phyloP scores from a whole-genome alignment of 2,329 filamentous ascomycete genomes.

The Cladophialophora exuberans region DNA sequence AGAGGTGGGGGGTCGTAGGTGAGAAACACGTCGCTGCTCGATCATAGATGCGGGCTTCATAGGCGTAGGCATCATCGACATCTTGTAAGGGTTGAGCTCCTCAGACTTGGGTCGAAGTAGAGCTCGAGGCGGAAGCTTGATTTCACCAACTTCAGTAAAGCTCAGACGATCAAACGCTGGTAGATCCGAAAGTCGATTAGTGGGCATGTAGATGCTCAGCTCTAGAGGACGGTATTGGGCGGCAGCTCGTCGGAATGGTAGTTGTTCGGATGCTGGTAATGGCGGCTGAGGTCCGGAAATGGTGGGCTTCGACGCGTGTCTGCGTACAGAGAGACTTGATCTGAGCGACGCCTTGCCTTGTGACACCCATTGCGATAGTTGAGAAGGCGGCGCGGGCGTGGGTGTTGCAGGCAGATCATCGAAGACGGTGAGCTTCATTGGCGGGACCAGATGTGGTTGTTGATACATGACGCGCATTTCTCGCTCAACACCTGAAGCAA shows the following conservation, averaged over 20 bases:
- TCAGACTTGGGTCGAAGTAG: conserved; percentile 34
- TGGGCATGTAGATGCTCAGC: conserved; percentile 50
- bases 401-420: conserved; percentile 44
- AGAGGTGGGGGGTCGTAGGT: conserved; percentile 20
- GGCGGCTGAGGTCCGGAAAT: conserved; percentile 44
- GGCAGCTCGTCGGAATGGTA: conserved; percentile 26
- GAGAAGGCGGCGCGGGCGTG: conserved; percentile 38
- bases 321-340: conserved; percentile 45
- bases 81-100: conserved; percentile 23
- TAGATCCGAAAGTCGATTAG: conserved; percentile 48
- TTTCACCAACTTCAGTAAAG: conserved; percentile 37
- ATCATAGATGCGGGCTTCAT: conserved; percentile 32
- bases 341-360: conserved; percentile 46
- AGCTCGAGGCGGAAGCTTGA: conserved; percentile 41
- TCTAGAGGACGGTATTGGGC: conserved; percentile 47
- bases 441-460: conserved; percentile 51
- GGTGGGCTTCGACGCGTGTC: conserved; percentile 39
- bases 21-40: conserved; percentile 25
- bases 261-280: conserved; percentile 15
- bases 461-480: conserved; percentile 48
- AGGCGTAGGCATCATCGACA: conserved; percentile 21
- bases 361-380: conserved; percentile 41
- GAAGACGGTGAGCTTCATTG: conserved; percentile 49
- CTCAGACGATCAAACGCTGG: conserved; percentile 47
- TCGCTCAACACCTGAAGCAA: conserved; percentile 41